These are phyloP conservation scores for Letharia lupina DNA, from an alignment of 495 filamentous ascomycete genomes.

Conservation along the genomic window DNA sequence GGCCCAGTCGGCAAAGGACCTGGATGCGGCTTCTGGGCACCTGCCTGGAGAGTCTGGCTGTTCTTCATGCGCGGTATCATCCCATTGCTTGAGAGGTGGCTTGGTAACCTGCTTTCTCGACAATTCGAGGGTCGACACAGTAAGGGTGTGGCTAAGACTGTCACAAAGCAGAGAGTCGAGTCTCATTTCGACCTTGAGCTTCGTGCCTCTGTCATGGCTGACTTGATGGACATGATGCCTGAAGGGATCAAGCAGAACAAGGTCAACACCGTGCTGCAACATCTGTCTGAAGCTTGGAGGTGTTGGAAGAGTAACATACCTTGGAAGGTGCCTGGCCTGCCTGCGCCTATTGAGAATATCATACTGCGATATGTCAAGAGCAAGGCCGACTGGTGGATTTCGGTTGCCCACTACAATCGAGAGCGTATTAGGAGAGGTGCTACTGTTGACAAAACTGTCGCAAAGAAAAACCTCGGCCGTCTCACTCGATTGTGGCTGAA, in stretches of 20 bases:
- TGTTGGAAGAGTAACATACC: slow-evolving; percentile 99
- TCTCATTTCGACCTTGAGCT: slow-evolving; percentile 98
- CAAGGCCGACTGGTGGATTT: slow-evolving; percentile 99
- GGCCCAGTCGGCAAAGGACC: slow-evolving; percentile 96
- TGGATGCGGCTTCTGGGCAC: slow-evolving; percentile 98
- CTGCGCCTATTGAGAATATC: slow-evolving; percentile 96
- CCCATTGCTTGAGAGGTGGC: slow-evolving; percentile 92
- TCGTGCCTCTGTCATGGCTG: slow-evolving; percentile 96
- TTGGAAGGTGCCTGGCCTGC: slow-evolving; percentile 96
- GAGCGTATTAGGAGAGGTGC: slow-evolving; percentile 93
- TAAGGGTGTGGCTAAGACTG: slow-evolving; percentile 98
- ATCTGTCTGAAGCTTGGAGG: slow-evolving; percentile 95
- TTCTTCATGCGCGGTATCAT: slow-evolving; percentile 99
- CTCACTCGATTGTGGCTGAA: slow-evolving; percentile 96
- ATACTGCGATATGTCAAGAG: slow-evolving; percentile 97
- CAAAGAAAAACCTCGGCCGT: slow-evolving; percentile 97
- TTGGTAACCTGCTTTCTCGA: slow-evolving; percentile 90
- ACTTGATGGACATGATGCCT: slow-evolving; percentile 99
- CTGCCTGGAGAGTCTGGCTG: slow-evolving; percentile 98
- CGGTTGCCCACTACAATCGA: slow-evolving; percentile 95
- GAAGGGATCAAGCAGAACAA: slow-evolving; percentile 99
- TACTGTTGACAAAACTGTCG: slow-evolving; percentile 97
- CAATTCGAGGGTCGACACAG: slow-evolving; percentile 99
- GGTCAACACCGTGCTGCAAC: slow-evolving; percentile 95
- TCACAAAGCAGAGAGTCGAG: slow-evolving; percentile 98